Base-by-base conservation (phyloP, 345 rosid species). In the Clarkia xantiana region DNA sequence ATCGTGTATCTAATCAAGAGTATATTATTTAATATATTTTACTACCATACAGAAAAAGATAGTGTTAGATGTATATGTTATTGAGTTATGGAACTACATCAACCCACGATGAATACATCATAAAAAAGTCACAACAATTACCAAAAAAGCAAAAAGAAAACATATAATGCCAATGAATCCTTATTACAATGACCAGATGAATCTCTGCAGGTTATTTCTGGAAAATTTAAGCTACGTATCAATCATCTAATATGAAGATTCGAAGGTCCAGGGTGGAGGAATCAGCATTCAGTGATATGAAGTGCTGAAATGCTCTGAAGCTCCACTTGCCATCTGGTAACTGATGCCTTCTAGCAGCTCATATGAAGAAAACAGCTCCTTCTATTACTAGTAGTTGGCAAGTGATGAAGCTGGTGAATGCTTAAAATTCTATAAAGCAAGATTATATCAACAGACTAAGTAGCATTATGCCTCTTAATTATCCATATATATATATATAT, bases 151-250 rank as follows among this genome's bases (percentile, higher is more conserved):
- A 63, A n/a, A n/a, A n/a, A n/a, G n/a, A n/a, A 65, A 76, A 71
- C 64, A 77, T 73, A 42, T 67, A 67, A 67, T 69, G 70, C 73
- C 65, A 58, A 67, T 73, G 56, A 62, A 57, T 71, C 77, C 76
- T 76, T 78, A 55, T 69, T 93, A 65, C 76, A 69, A 81, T 93
- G 78, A 87, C 76, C 69, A 76, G 73, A 81, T 78, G 80, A 73
- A 57, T 87, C 69, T 87, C 71, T 87, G 97, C 97, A 87, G 99
- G 97, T 93, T 77, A 60, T 67, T 44, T 66, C 69, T 66, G 76
- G 77, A 79, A 81, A 70, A 71, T 69, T 74, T 72, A 75, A 78
- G 81, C 77, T 66, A 70, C 67, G 66, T 66, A 69, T 74, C 85
- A 71, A 68, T 67, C 82, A 59, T 64, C 68, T 80, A 68, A 75